A percentile compares a stretch with the other conserved stretches of the same genome.
Evolutionary conservation across 345 rosid genomes (phyloP).

Genomic region (Pseudoturritis turrita): DNA sequence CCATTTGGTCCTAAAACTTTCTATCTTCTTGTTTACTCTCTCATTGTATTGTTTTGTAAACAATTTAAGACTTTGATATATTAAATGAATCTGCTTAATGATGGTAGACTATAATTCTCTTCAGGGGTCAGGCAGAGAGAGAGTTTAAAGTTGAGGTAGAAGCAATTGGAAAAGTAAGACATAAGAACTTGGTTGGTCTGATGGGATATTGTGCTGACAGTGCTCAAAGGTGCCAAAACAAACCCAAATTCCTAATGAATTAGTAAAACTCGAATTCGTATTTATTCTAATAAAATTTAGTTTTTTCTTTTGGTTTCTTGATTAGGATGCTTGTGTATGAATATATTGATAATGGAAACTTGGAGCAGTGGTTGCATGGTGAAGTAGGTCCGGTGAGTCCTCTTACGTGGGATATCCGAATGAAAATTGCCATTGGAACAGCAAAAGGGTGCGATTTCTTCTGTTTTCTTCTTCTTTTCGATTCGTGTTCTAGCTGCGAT

Average conservation of each 20-base stretch:
- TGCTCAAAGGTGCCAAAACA: constrained; percentile 56
- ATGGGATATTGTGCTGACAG: constrained; percentile 89
- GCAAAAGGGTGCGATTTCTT: constrained; percentile 64
- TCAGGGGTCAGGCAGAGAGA: constrained; percentile 96
- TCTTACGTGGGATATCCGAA: constrained; percentile 84
- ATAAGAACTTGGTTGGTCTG: constrained; percentile 90
- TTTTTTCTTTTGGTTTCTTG: background rate
- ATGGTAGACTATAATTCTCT: background rate
- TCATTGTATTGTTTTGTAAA: background rate
- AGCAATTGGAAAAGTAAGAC: constrained; percentile 95
- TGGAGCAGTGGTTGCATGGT: constrained; percentile 98
- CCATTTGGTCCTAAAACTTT: background rate
- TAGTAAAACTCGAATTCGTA: background rate
- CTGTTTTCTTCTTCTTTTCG: background rate
- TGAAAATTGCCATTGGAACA: constrained; percentile 89
- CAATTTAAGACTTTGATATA: background rate
- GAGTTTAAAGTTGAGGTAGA: constrained; percentile 96
- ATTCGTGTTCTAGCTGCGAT: background rate
- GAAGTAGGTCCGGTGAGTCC: constrained; percentile 88
- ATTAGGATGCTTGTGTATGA: constrained; percentile 94
- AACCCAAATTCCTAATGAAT: background rate
- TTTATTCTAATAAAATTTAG: background rate
- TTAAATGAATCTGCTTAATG: background rate
- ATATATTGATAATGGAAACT: constrained; percentile 82
- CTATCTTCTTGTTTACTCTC: background rate